A percentile compares a stretch with the other conserved stretches of the same genome.
Conservation (phyloP, 1,139 yeast genomes). For the Spathaspora sp. region DNA sequence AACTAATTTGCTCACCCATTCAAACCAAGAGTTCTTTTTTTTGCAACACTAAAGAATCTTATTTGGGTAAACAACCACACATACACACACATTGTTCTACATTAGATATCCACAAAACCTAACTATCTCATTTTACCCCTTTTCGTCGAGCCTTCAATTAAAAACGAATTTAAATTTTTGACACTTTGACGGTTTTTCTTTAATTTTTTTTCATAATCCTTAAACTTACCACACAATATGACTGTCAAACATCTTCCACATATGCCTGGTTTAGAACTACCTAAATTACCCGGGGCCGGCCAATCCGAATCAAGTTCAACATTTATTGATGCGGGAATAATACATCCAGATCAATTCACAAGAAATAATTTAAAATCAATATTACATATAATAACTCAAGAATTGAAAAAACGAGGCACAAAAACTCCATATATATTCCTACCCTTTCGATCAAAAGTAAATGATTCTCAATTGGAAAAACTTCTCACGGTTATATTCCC, state of each 20-base stretch:
- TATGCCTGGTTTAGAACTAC: constrained; percentile 25
- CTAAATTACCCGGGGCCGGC: constrained; percentile 18
- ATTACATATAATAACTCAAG: constrained; percentile 67
- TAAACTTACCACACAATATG: constrained; percentile 9
- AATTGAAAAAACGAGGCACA: constrained; percentile 55
- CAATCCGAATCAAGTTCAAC: neutral
- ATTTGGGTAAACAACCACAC: neutral
- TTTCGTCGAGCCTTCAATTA: neutral
- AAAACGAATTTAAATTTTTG: neutral
- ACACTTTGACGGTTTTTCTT: neutral
- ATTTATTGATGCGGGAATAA: constrained; percentile 15
- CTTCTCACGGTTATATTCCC: constrained; percentile 57
- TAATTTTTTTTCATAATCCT: constrained; percentile 2
- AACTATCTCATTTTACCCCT: neutral
- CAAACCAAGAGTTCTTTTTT: neutral
- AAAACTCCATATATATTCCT: constrained; percentile 64
- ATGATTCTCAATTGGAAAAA: constrained; percentile 52
- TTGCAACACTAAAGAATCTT: neutral
- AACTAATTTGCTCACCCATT: too few species aligned
- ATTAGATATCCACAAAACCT: neutral
- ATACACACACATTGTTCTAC: neutral
- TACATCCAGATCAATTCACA: constrained; percentile 44
- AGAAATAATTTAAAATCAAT: constrained; percentile 62
- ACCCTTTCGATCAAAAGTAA: constrained; percentile 68
- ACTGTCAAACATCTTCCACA: constrained; percentile 10